Base-by-base conservation (phyloP, 2,329 filamentous ascomycete genomes). In the Alternaria brassicicola region DNA sequence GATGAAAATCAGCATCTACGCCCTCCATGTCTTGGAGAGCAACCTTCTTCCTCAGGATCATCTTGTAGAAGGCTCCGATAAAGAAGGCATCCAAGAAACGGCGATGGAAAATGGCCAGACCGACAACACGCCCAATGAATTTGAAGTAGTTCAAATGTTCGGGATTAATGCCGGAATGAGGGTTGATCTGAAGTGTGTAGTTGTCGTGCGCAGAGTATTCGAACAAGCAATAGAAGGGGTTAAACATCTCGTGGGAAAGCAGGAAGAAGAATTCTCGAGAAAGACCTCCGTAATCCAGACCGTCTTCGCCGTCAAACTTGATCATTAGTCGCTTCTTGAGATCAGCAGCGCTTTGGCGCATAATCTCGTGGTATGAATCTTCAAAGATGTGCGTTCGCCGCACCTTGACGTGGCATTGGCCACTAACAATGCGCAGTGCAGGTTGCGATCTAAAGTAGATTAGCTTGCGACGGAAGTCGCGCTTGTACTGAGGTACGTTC, bases 121-220 rank as follows among this genome's bases (percentile, higher is more conserved):
- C 95, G 58, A 99, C 95, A 26, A 99, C 95, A 59, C 95, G 92
- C 47, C 95, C 95, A 73, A 99, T 99, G 76, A 99, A 99, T 80
- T 97, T 98, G 88, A 99, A 99, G 82, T 98, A 99, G 78, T 97
- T 98, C 72, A 99, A 83, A 86, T 99, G 95, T 80, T 99, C 95
- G 1, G 95, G 95, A 79, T 99, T 99, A 80, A 99, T 98, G 65
- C 95, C 95, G 19, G 95, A 99, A 79, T 99, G 95, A 43, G 95
- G 95, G 82, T 99, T 99, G 83, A 99, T 99, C 81, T 99, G 95
- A 54, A 99, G 89, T 28, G 95, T 99, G 82, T 99, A 99, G 82
- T 99, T 99, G 87, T 99, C 95, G 83, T 99, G 95, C 36, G 95
- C 95, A 25, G 95, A 98, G 80, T 99, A 99, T 81, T 99, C 95